Evolutionary conservation across 768 basidiomycete species (phyloP).

Genomic region (Phanerodontia chrysosporium): DNA sequence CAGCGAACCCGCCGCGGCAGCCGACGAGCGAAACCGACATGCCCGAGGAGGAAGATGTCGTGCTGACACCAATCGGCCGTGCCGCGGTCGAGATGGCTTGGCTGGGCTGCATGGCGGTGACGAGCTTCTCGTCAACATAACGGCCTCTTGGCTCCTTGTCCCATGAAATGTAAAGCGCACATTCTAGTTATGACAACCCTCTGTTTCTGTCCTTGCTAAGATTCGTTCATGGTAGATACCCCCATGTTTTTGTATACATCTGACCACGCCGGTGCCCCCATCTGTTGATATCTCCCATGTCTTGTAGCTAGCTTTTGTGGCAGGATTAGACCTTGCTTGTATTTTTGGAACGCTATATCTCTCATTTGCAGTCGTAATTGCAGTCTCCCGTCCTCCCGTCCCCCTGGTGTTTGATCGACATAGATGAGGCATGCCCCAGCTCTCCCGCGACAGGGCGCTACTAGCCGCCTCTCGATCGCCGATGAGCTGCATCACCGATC

Average conservation of each 20-base stretch:
- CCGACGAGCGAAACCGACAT: constrained; percentile 28
- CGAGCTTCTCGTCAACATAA: constrained; percentile 30
- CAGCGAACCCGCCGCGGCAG: constrained; percentile 15
- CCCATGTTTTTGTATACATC: constrained; percentile 14
- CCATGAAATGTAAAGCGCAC: background rate
- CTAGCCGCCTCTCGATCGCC: too few species aligned
- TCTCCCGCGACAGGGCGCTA: too few species aligned
- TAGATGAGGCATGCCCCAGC: too few species aligned
- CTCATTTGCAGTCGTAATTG: background rate
- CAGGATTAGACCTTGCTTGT: constrained; percentile 10
- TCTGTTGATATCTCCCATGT: constrained; percentile 8
- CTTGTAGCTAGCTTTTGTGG: constrained; percentile 10
- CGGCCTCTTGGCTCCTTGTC: background rate
- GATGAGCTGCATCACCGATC: background rate
- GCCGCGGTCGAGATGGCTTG: constrained; percentile 53
- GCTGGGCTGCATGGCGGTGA: constrained; percentile 50
- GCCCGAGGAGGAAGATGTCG: constrained; percentile 38
- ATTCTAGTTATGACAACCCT: background rate
- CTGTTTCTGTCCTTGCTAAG: background rate
- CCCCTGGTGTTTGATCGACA: too few species aligned
- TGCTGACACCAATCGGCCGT: constrained; percentile 43
- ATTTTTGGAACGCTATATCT: background rate
- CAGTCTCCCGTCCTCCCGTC: too few species aligned
- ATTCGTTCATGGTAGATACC: constrained; percentile 7
- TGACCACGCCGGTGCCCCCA: background rate